Conservation (phyloP, 305 asterid species). For the Vinca major region DNA sequence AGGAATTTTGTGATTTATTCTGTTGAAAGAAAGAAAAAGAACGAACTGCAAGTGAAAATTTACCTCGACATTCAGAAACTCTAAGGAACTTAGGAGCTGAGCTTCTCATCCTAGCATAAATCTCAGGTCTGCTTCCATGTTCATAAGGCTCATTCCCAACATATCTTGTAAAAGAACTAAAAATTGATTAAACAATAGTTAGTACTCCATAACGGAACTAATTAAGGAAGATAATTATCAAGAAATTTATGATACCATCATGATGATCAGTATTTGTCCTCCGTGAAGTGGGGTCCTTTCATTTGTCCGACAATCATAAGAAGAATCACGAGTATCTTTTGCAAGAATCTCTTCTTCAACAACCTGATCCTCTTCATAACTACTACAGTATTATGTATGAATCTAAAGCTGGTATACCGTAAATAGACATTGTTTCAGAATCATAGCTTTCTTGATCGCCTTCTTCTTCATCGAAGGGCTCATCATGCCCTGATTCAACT, state of each 20-base stretch:
- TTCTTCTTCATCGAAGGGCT: too few relatives aligned
- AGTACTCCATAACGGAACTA: neutral
- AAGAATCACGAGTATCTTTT: conserved; percentile 20
- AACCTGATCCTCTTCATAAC: conserved; percentile 22
- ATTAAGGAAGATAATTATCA: neutral
- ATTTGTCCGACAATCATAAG: conserved; percentile 23
- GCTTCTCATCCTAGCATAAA: conserved; percentile 68
- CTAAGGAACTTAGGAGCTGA: conserved; percentile 77
- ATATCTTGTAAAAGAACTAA: conserved; percentile 73
- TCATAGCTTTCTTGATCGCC: conserved; percentile 20
- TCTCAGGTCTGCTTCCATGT: conserved; percentile 68
- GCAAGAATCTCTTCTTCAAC: conserved; percentile 35
- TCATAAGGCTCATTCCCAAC: conserved; percentile 85
- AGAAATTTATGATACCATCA: neutral
- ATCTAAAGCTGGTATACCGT: conserved; percentile 40
- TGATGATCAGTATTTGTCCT: neutral
- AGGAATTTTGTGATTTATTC: neutral
- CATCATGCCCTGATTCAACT: neutral
- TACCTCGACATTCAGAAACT: conserved; percentile 88
- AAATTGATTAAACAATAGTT: conserved; percentile 30
- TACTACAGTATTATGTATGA: conserved; percentile 7
- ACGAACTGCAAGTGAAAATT: neutral
- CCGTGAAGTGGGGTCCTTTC: conserved; percentile 32
- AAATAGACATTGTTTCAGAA: conserved; percentile 29
- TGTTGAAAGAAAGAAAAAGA: neutral